These are phyloP conservation scores for Fragilaria crotonensis DNA, from an alignment of 108 stramenopile species.

Conservation along the genomic window DNA sequence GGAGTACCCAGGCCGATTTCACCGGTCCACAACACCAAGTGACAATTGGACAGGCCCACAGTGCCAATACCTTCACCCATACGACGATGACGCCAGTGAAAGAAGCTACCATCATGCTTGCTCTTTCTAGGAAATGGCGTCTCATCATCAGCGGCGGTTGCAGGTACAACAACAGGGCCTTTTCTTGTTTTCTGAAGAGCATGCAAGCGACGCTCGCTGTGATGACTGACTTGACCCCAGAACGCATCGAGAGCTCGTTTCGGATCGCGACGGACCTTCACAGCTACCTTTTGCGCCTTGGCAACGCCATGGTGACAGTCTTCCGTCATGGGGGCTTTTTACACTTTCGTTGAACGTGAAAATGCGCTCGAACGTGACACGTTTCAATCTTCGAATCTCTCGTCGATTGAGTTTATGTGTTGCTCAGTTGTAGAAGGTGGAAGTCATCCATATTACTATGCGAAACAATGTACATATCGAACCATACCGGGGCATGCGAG, in stretches of 20 bases:
- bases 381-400: too few relatives aligned
- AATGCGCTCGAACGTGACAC: too few relatives aligned
- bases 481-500: too few relatives aligned
- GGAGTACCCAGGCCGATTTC: constrained; percentile 66
- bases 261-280: constrained; percentile 2
- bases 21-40: constrained; percentile 41
- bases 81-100: constrained; percentile 5
- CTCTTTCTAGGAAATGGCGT: neutral
- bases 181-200: constrained; percentile 1
- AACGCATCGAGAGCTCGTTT: constrained; percentile 14
- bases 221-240: constrained; percentile 30
- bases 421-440: too few relatives aligned
- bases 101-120: neutral
- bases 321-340: too few relatives aligned
- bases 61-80: constrained; percentile 9
- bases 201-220: constrained; percentile 17
- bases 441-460: too few relatives aligned
- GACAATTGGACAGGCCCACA: constrained; percentile 38
- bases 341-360: too few relatives aligned
- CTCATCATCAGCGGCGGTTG: neutral
- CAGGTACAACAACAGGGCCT: neutral
- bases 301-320: too few relatives aligned
- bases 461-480: too few relatives aligned
- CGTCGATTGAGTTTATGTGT: too few relatives aligned
- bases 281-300: too few relatives aligned